Evolutionary conservation across 495 filamentous ascomycete species (phyloP).

Genomic region (Aspergillus incahuasiensis): DNA sequence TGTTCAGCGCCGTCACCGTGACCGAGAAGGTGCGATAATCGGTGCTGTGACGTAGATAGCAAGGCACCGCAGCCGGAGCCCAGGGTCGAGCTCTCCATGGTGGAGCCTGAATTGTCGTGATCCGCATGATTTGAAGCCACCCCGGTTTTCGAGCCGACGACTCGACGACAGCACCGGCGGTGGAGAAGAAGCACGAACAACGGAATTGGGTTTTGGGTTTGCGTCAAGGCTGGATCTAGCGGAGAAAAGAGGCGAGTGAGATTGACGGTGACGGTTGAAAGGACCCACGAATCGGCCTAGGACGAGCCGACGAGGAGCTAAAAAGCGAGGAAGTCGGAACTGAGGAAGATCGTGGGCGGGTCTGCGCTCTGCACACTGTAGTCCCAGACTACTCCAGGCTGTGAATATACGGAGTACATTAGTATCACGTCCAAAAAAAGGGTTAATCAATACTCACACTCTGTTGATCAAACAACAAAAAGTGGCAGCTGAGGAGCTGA

Average conservation of each 20-base stretch:
- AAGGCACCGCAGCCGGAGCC: conserved; percentile 2
- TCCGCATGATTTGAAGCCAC: conserved; percentile 4
- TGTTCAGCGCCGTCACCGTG: not conserved
- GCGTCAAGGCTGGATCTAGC: conserved; percentile 4
- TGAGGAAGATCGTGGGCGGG: conserved; percentile 4
- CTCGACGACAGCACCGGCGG: not conserved
- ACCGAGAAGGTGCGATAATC: conserved; percentile 4
- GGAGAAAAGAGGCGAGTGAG: conserved; percentile 10
- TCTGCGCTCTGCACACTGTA: too few species aligned
- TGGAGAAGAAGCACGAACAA: conserved; percentile 1
- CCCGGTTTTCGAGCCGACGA: not conserved
- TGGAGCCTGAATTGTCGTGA: conserved; percentile 6
- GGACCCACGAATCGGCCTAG: not conserved
- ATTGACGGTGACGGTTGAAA: not conserved
- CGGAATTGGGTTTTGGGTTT: conserved; percentile 8
- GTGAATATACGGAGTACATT: conserved; percentile 4
- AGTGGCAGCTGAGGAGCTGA: not conserved
- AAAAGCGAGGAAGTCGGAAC: not conserved
- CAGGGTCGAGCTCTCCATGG: not conserved
- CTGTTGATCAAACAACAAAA: not conserved
- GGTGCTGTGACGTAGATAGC: conserved; percentile 18
- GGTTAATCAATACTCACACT: not conserved
- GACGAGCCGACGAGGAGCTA: not conserved
- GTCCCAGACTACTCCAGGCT: not conserved
- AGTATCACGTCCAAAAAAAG: not conserved